Evolutionary conservation across 768 basidiomycete genomes (phyloP), one percentile per base, ranked within the genome.

Genomic region (Pholiota molesta): DNA sequence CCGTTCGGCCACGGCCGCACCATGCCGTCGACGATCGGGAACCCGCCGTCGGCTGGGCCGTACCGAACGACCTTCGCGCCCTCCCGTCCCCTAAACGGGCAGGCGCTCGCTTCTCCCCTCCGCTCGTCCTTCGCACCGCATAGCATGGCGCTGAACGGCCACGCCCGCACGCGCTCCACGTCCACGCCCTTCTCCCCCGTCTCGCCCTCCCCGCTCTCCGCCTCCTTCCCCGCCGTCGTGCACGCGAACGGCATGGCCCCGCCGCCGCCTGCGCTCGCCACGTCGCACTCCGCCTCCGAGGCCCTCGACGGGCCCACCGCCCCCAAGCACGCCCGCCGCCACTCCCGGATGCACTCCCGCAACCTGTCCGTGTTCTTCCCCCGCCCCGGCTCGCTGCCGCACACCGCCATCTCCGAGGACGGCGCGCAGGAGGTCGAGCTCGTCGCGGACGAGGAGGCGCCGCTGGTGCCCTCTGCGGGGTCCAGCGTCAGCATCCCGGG

Each of bases 321-420:
- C 23, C 53, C 68, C 8, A 70, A 69, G 40, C 72, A 79, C 39
- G 63, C 57, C 33, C 74, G 77, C 16, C 74, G 81, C n/a, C 93
- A 95, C 73, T 75, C 85, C 3, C 84, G 93, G 2, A 79, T 97
- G 17, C 95, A 97, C 71, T 95, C 95, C 0, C 86, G 95, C 51
- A 98, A 98, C 69, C 79, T 97, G 2, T 96, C 94, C 0, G 80
- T 97, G 17, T 97, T 90, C 81, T 97, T 97, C 68, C 95, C 95
- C 16, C 84, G 88, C 35, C 92, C 92, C 0, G 92, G 90, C 2
- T 78, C 85, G 3, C 69, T 85, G 1, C 84, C 87, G 0, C 76
- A 82, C 0, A 78, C 82, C 8, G 79, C 86, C 14, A 92, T 92
- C 47, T 80, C 85, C 4, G 90, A 93, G 72, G 89, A 91, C 68